Conservation (phyloP, 768 basidiomycete genomes). For the Mycena rosella region DNA sequence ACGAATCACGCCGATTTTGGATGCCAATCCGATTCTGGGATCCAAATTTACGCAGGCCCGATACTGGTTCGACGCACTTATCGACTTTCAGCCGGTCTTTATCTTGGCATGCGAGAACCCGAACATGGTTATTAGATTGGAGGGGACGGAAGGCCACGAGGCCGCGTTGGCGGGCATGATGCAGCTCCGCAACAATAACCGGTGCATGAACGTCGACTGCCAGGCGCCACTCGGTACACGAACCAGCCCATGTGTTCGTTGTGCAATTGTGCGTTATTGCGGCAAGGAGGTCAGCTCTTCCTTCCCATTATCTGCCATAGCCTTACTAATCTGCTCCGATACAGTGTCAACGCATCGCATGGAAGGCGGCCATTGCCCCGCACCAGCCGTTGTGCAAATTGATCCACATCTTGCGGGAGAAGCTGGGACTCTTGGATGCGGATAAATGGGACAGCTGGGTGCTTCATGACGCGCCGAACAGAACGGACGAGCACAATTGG, state of each 20-base stretch:
- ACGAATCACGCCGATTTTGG: not conserved
- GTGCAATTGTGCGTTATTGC: constrained; percentile 5
- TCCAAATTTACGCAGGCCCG: not conserved
- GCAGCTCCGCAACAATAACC: not conserved
- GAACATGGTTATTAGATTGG: not conserved
- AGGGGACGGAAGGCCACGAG: not conserved
- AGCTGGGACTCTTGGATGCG: not conserved
- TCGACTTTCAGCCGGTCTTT: not conserved
- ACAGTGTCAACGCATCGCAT: not conserved
- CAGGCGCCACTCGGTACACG: not conserved
- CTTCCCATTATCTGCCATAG: not conserved
- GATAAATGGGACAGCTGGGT: not conserved
- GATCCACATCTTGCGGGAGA: not conserved
- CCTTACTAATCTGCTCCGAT: not conserved
- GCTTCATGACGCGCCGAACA: not conserved
- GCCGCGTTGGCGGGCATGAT: not conserved
- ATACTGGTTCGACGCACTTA: not conserved
- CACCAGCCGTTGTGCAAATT: not conserved
- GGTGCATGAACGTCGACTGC: constrained; percentile 2
- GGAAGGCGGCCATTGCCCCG: not conserved
- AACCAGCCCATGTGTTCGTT: not conserved
- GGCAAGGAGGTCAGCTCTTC: not conserved
- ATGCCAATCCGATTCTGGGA: constrained; percentile 1
- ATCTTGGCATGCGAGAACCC: not conserved
- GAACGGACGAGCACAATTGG: not conserved